Conservation (phyloP, 2,329 filamentous ascomycete genomes). For the Gnomoniopsis smithogilvyi region DNA sequence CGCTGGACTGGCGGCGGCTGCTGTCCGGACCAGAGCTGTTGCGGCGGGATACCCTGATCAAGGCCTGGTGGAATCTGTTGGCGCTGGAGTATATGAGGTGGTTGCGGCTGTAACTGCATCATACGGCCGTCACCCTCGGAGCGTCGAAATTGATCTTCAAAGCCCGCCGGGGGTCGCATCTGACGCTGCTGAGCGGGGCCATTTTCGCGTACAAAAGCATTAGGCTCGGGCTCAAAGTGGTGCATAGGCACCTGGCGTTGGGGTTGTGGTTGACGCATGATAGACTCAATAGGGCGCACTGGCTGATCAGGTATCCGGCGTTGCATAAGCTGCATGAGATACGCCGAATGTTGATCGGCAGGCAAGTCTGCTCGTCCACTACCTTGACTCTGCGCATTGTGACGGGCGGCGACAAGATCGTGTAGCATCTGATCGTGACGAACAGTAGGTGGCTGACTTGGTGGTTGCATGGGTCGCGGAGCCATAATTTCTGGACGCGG, state of each 20-base stretch:
- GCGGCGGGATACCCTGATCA: slow-evolving; percentile 49
- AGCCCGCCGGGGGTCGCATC: slow-evolving; percentile 44
- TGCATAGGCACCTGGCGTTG: slow-evolving; percentile 46
- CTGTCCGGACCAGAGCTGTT: slow-evolving; percentile 51
- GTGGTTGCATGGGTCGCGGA: slow-evolving; percentile 43
- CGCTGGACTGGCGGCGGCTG: slow-evolving; percentile 35
- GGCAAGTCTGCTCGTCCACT: slow-evolving; percentile 43
- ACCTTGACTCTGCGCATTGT: slow-evolving; percentile 50
- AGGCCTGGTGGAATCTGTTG: slow-evolving; percentile 48
- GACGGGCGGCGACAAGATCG: slow-evolving; percentile 58
- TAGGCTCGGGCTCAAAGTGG: slow-evolving; percentile 47
- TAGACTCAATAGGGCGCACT: slow-evolving; percentile 48
- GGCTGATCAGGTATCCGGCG: slow-evolving; percentile 46
- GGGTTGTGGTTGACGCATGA: slow-evolving; percentile 52
- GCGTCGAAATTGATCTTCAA: slow-evolving; percentile 52
- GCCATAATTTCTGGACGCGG: slow-evolving; percentile 51
- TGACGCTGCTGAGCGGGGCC: slow-evolving; percentile 31
- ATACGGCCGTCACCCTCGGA: slow-evolving; percentile 44
- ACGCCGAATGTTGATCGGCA: slow-evolving; percentile 60
- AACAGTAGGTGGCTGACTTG: slow-evolving; percentile 39
- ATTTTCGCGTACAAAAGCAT: slow-evolving; percentile 40
- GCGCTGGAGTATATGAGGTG: slow-evolving; percentile 63
- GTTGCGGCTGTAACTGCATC: slow-evolving; percentile 47
- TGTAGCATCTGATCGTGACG: slow-evolving; percentile 60
- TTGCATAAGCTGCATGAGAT: slow-evolving; percentile 82